Percentiles rank a stretch among this genome's conserved stretches.
phyloP scores from a whole-genome alignment of 164 flowering plant genomes.

The Umbilicus rupestris region DNA sequence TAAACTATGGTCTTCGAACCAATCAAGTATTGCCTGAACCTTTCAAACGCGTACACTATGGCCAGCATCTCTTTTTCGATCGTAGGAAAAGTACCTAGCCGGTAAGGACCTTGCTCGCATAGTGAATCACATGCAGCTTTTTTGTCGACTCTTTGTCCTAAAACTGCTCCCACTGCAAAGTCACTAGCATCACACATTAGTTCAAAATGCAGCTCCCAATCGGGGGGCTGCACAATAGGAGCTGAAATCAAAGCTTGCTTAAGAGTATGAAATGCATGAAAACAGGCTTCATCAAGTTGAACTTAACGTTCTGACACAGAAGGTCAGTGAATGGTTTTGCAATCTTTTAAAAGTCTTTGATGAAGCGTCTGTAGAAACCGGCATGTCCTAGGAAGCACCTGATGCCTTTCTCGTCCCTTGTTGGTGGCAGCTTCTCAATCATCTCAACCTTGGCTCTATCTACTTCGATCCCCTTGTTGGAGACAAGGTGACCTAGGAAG shows the following conservation, averaged over 20 bases:
- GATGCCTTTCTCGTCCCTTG: not conserved
- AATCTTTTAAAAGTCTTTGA: slow-evolving; percentile 3
- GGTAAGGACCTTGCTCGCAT: not conserved
- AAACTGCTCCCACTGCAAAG: slow-evolving; percentile 7
- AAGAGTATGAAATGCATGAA: not conserved
- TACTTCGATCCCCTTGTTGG: not conserved
- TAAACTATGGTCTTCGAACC: too few relatives aligned
- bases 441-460: not conserved
- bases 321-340: slow-evolving; percentile 1
- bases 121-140: slow-evolving; percentile 6
- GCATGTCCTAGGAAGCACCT: slow-evolving; percentile 10
- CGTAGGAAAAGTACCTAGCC: too few relatives aligned
- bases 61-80: too few relatives aligned
- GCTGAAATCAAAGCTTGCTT: too few relatives aligned
- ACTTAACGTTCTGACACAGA: not conserved
- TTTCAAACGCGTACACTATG: too few relatives aligned
- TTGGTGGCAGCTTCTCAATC: not conserved
- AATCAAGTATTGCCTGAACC: too few relatives aligned
- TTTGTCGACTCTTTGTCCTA: slow-evolving; percentile 3
- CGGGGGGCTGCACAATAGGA: slow-evolving; percentile 8
- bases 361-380: slow-evolving; percentile 9
- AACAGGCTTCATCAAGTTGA: not conserved
- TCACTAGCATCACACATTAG: slow-evolving; percentile 15
- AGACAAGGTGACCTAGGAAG: not conserved
- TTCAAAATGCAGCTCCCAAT: slow-evolving; percentile 13